A percentile compares a stretch with the other conserved stretches of the same genome.
These are phyloP conservation scores for Sarcocystis neurona DNA, from an alignment of 169 alveolate genomes.

Conservation along the genomic window DNA sequence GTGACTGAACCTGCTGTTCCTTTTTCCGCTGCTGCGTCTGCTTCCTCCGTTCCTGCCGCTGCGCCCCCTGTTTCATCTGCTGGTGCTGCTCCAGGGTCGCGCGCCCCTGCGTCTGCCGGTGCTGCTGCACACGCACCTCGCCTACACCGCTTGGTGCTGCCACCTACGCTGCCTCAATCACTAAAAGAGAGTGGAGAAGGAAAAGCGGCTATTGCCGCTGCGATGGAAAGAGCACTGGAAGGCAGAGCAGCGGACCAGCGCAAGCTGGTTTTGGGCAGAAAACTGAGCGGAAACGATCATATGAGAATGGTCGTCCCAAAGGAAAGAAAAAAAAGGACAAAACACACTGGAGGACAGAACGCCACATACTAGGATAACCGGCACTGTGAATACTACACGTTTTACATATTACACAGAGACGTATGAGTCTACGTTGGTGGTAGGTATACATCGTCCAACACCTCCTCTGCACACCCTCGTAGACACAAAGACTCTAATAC, in stretches of 20 bases:
- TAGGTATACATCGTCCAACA: too few relatives aligned
- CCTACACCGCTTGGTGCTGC: constrained; percentile 4
- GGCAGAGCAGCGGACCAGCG: not conserved
- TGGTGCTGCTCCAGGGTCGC: not conserved
- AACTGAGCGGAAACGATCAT: not conserved
- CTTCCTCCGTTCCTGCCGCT: not conserved
- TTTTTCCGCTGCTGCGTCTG: not conserved
- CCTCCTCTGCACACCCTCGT: too few relatives aligned
- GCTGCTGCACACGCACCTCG: not conserved
- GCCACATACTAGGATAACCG: constrained; percentile 2
- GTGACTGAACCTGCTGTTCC: not conserved
- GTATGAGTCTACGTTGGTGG: too few relatives aligned
- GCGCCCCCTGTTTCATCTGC: not conserved
- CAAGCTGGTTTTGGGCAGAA: not conserved
- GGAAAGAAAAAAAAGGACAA: not conserved
- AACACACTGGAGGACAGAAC: constrained; percentile 11
- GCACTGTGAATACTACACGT: too few relatives aligned
- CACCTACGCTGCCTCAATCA: not conserved
- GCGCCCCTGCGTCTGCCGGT: not conserved
- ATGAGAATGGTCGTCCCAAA: not conserved
- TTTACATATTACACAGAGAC: too few relatives aligned
- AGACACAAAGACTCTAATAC: too few relatives aligned
- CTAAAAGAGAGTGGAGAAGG: not conserved
- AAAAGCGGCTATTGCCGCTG: not conserved
- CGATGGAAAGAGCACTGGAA: not conserved